Conservation (phyloP, 1,284 basidiomycete species). For the Leccinum griseonigrum region DNA sequence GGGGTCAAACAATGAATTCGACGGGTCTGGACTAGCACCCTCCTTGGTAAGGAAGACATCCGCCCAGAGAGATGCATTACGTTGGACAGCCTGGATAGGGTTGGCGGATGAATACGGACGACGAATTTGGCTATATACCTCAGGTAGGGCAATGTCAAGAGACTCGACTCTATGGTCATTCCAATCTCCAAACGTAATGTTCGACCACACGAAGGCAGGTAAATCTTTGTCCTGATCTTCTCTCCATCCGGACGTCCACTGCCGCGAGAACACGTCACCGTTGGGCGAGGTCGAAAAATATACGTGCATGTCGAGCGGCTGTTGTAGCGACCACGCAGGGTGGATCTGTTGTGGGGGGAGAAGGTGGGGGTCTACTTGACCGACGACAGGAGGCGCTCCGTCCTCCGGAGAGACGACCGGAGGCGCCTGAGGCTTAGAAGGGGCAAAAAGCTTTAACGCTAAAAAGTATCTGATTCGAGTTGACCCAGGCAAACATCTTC, state of each 20-base stretch:
- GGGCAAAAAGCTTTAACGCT: conserved; percentile 47
- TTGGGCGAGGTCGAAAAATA: conserved; percentile 67
- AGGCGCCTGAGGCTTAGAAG: conserved; percentile 29
- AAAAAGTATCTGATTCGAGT: conserved; percentile 5
- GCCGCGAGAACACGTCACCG: conserved; percentile 56
- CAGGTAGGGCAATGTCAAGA: conserved; percentile 70
- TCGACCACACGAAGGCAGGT: conserved; percentile 76
- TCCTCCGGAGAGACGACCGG: conserved; percentile 19
- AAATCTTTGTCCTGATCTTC: conserved; percentile 49
- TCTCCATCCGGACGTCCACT: conserved; percentile 46
- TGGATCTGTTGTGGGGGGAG: conserved; percentile 51
- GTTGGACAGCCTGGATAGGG: conserved; percentile 60
- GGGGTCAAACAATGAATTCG: conserved; percentile 48
- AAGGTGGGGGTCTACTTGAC: conserved; percentile 39
- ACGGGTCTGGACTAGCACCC: conserved; percentile 63
- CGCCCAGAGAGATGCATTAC: conserved; percentile 83
- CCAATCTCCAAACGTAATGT: conserved; percentile 83
- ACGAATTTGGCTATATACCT: conserved; percentile 41
- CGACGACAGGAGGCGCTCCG: conserved; percentile 25
- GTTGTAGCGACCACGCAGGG: conserved; percentile 58
- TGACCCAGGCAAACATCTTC: neutral
- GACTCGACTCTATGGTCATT: conserved; percentile 64
- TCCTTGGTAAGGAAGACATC: conserved; percentile 81
- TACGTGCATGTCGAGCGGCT: conserved; percentile 69
- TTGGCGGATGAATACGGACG: conserved; percentile 5